Base-by-base conservation (phyloP, 2,329 filamentous ascomycete species). In the Alternaria sp. region DNA sequence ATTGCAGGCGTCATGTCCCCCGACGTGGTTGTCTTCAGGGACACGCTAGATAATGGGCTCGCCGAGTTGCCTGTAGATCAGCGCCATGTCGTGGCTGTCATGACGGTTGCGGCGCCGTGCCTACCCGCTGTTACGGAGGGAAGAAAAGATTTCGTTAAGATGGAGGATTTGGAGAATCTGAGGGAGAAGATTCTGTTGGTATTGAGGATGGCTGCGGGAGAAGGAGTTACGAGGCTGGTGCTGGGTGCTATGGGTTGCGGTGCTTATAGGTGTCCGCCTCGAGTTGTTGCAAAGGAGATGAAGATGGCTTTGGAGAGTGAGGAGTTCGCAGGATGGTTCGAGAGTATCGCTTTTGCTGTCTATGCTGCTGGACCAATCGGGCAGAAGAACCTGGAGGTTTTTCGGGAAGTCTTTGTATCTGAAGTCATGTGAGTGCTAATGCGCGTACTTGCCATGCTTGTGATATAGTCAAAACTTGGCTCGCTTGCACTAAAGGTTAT, bases 241-340 rank as follows among this genome's bases (percentile, higher is more conserved):
- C 55, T 72, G 2, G 70, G 70, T 1, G 68, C 68, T 1, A 72
- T 72, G 66, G 68, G 70, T 2, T 72, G 70, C 49, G 70, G 68
- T 2, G 67, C 70, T 16, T 72, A 70, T 53, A 38, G 58, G 6
- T 72, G 67, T 48, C 70, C 67, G n/a, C 64, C 67, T 6, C 41
- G 18, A 18, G 57, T 43, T 10, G 67, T 71, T 11, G 67, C 70
- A 5, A 32, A 46, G 20, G 57, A 46, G 64, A 70, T 72, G 67
- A 72, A 66, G 49, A 44, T 3, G 2, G 60, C 46, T 2, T 40
- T 72, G 32, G 61, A 60, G 12, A 51, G 32, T 10, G 59, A 69
- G 0, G 68, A 71, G 36, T 72, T 72, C 27, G 32, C 10, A 7
- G 68, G 70, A 2, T 72, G 70, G 67, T 72, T 72, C 20, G 66